Conservation (phyloP, 108 stramenopile species). For the Nitzschia sp. region DNA sequence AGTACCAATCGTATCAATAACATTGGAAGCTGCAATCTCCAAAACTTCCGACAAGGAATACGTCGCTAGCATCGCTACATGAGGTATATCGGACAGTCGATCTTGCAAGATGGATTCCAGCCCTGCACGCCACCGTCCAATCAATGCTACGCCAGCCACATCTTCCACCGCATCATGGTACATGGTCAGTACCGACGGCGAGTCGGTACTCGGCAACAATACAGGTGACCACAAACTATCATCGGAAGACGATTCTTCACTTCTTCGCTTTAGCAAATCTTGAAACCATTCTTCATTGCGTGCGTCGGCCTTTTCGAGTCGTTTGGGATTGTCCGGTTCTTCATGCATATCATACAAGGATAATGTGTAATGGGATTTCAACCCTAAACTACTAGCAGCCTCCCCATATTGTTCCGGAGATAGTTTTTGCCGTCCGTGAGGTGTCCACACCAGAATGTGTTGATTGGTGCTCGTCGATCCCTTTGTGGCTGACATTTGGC, state of each 20-base stretch:
- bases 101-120: slow-evolving; percentile 1
- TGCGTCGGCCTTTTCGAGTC: slow-evolving; percentile 22
- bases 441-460: slow-evolving; percentile 60
- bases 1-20: slow-evolving; percentile 44
- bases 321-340: slow-evolving; percentile 7
- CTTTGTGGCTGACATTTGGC: slow-evolving; percentile 15
- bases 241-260: not conserved
- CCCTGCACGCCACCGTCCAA: slow-evolving; percentile 23
- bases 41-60: slow-evolving; percentile 30
- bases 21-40: slow-evolving; percentile 5
- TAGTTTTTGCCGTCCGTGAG: slow-evolving; percentile 72
- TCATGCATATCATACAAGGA: slow-evolving; percentile 38
- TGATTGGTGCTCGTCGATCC: slow-evolving; percentile 55
- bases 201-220: slow-evolving; percentile 13
- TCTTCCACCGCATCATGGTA: slow-evolving; percentile 12
- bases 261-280: slow-evolving; percentile 11
- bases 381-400: slow-evolving; percentile 39
- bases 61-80: slow-evolving; percentile 25
- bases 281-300: slow-evolving; percentile 32
- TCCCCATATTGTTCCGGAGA: slow-evolving; percentile 54
- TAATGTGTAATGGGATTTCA: slow-evolving; percentile 30
- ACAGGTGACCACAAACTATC: slow-evolving; percentile 25
- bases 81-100: not conserved
- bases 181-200: not conserved
- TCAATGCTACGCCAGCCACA: slow-evolving; percentile 29